Conservation (phyloP, 495 filamentous ascomycete genomes). For the Cenococcum geophilum region DNA sequence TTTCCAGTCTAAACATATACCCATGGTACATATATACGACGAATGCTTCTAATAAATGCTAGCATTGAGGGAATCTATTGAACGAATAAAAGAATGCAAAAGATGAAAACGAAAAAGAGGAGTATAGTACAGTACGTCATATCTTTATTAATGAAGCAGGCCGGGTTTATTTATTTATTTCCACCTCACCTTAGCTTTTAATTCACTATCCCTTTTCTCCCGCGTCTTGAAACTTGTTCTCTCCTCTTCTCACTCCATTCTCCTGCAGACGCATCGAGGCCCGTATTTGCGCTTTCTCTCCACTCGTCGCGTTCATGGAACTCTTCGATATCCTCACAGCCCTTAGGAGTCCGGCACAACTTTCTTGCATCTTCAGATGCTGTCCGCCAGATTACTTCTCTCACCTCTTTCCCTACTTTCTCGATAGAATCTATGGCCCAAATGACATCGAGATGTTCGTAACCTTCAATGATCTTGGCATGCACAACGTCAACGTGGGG, state of each 20-base stretch:
- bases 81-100: too few species aligned
- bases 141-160: too few species aligned
- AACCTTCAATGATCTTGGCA: conserved; percentile 70
- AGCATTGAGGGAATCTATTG: too few species aligned
- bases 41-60: too few species aligned
- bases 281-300: conserved; percentile 14
- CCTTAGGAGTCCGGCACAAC: conserved; percentile 56
- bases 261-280: conserved; percentile 18
- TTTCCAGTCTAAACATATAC: too few species aligned
- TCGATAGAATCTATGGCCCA: conserved; percentile 91
- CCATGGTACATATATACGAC: too few species aligned
- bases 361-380: conserved; percentile 50
- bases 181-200: too few species aligned
- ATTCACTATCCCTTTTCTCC: conserved; percentile 6
- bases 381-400: conserved; percentile 77
- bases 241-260: conserved; percentile 22
- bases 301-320: conserved; percentile 14
- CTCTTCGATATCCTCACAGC: conserved; percentile 47
- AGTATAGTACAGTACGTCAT: too few species aligned
- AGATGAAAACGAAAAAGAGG: too few species aligned
- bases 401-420: conserved; percentile 74
- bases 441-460: conserved; percentile 92
- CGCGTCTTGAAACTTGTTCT: conserved; percentile 20
- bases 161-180: too few species aligned
- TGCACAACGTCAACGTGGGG: conserved; percentile 78